A percentile compares a stretch with the other conserved stretches of the same genome.
Conservation (phyloP, 257 asterid genomes). For the Plantago major region DNA sequence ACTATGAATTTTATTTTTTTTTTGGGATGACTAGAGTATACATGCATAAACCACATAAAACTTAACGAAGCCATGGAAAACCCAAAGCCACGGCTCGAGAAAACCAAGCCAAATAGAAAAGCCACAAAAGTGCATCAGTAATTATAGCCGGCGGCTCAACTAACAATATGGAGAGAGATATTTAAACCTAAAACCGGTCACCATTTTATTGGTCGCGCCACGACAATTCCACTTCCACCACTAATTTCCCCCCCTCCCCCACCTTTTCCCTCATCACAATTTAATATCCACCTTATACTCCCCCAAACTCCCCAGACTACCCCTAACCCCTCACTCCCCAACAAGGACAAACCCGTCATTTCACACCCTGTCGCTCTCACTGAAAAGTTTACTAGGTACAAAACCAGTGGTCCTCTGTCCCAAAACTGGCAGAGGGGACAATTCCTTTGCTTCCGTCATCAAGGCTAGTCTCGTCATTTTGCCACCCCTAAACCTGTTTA, state of each 20-base stretch:
- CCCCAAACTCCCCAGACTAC: neutral
- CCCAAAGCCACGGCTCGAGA: neutral
- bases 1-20: too few species aligned
- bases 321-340: neutral
- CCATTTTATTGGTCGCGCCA: conserved; percentile 35
- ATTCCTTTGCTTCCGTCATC: conserved; percentile 20
- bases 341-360: conserved; percentile 30
- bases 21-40: too few species aligned
- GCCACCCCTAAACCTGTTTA: conserved; percentile 3
- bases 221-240: conserved; percentile 54
- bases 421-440: conserved; percentile 28
- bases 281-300: neutral
- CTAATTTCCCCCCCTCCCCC: conserved; percentile 29
- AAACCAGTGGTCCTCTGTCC: conserved; percentile 29
- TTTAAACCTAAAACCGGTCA: conserved; percentile 2
- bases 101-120: neutral
- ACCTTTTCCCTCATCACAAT: conserved; percentile 16
- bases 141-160: neutral
- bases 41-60: too few species aligned
- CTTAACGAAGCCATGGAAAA: neutral
- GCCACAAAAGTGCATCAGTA: neutral
- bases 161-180: neutral
- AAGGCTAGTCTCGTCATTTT: conserved; percentile 31
- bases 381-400: conserved; percentile 46
- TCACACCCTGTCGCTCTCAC: conserved; percentile 33